Evolutionary conservation across 75 land plant genomes (phyloP), one percentile per base, ranked within the genome.

Genomic region (Cryptomeria japonica): DNA sequence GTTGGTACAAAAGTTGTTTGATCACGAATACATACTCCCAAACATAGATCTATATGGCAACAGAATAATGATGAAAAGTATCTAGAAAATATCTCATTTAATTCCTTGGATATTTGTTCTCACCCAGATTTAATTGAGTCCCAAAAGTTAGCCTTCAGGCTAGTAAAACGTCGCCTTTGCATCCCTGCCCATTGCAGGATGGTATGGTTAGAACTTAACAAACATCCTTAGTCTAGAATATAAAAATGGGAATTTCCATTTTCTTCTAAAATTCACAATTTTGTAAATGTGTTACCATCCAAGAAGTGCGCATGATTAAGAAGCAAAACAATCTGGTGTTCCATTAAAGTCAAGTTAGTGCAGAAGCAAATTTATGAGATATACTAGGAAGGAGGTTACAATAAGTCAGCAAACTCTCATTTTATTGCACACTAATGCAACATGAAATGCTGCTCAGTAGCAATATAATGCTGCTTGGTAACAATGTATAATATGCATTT

Each of bases 91-190:
- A 7, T 19, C 39, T 11, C 13, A 8, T 36, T 85, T 49, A 16
- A 85, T 70, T 15, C 7, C 11, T 56, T 2, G 16, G 68, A 3
- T 34, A 7, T 34, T 18, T 13, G 10, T 34, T 85, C n/a, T 90
- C 89, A 94, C 95, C 94, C 92, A 77, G 95, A 91, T 94, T 85
- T 94, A 25, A 94, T 90, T 44, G 92, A 89, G 75, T 94, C 94
- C 95, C 95, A 94, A 90, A 94, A 92, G 49, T 88, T 85, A 85
- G 93, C 90, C 84, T 85, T 92, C 79, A 89, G 44, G 38, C 68
- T 76, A 38, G n/a, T 86, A 46, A 39, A 19, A 80, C 84, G 34
- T 80, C 84, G n/a, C 46, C 14, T 80, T 80, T 44, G 46, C n/a
- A 80, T 11, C 51, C 84, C 84, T 80, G 51, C 22, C 16, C 44